Evolutionary conservation across 2,329 filamentous ascomycete genomes (phyloP).

Genomic region (Colletotrichum sp.): DNA sequence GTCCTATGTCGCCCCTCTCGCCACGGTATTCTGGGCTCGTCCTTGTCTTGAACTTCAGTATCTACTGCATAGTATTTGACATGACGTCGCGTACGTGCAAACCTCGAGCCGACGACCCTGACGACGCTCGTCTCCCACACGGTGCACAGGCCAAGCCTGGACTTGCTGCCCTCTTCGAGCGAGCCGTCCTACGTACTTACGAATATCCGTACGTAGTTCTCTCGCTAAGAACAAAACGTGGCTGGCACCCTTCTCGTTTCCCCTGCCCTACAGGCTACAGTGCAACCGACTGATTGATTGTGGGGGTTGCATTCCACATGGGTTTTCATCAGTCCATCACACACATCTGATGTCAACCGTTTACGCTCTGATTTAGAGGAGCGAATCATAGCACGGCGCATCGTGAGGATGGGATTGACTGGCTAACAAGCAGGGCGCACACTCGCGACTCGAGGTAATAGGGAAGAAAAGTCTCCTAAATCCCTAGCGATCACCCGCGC

Average conservation of each 20-base stretch:
- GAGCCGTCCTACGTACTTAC: background rate
- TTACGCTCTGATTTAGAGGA: background rate
- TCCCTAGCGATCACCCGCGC: slow-evolving; percentile 6
- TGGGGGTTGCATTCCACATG: slow-evolving; percentile 8
- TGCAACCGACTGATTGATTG: slow-evolving; percentile 1
- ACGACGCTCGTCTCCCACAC: background rate
- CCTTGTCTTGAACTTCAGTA: background rate
- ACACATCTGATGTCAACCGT: background rate
- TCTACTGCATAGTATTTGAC: background rate
- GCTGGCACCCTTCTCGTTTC: background rate
- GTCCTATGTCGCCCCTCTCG: background rate
- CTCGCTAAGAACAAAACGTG: background rate
- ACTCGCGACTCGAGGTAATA: background rate
- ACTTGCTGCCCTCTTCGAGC: background rate
- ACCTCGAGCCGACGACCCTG: background rate
- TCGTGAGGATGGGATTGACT: background rate
- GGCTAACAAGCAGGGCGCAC: background rate
- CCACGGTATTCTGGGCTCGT: background rate
- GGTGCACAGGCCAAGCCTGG: background rate
- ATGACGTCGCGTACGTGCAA: background rate
- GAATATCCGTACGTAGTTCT: background rate
- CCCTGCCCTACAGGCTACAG: background rate
- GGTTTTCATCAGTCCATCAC: background rate
- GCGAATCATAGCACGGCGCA: background rate
- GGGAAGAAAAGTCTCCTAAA: slow-evolving; percentile 1